phyloP scores from a whole-genome alignment of 2,329 filamentous ascomycete genomes.

The Grosmannia huntii region DNA sequence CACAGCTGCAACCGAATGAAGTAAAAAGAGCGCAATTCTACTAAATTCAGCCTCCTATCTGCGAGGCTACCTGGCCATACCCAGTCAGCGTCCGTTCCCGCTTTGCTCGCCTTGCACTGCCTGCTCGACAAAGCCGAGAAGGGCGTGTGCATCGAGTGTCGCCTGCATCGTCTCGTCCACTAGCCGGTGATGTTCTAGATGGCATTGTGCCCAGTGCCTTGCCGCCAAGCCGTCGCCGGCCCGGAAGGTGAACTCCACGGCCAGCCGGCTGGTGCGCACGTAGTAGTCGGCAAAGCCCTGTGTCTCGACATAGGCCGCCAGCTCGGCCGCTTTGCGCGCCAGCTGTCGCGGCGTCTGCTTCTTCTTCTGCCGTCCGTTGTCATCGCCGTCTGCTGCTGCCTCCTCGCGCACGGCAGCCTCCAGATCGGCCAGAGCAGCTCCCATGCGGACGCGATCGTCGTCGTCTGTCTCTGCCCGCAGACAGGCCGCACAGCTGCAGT shows the following conservation, averaged over 20 bases:
- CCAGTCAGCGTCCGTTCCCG: neutral
- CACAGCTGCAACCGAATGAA: no score
- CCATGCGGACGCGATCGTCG: constrained; percentile 5
- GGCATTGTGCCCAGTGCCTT: neutral
- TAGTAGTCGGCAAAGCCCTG: constrained; percentile 12
- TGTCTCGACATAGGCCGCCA: constrained; percentile 20
- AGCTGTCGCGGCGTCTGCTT: neutral
- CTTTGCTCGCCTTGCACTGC: neutral
- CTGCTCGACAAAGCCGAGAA: constrained; percentile 1
- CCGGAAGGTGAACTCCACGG: constrained; percentile 6
- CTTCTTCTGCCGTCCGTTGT: neutral
- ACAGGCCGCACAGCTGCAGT: constrained; percentile 8
- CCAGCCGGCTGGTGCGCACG: constrained; percentile 10
- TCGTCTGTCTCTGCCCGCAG: constrained; percentile 1
- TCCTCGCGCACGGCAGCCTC: neutral
- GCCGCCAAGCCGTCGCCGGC: neutral
- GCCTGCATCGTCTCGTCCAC: neutral
- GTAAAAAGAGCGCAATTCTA: no score
- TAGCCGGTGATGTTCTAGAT: constrained; percentile 1
- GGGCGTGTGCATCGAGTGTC: neutral
- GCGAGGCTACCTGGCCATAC: no score
- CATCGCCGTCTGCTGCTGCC: neutral
- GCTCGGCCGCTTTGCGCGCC: neutral
- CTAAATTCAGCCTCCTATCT: no score
- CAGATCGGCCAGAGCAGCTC: constrained; percentile 2